Percentiles rank a stretch among this genome's conserved stretches.
Evolutionary conservation across 2,329 filamentous ascomycete species (phyloP).

Genomic region (Phaeosphaeriaceae sp.): DNA sequence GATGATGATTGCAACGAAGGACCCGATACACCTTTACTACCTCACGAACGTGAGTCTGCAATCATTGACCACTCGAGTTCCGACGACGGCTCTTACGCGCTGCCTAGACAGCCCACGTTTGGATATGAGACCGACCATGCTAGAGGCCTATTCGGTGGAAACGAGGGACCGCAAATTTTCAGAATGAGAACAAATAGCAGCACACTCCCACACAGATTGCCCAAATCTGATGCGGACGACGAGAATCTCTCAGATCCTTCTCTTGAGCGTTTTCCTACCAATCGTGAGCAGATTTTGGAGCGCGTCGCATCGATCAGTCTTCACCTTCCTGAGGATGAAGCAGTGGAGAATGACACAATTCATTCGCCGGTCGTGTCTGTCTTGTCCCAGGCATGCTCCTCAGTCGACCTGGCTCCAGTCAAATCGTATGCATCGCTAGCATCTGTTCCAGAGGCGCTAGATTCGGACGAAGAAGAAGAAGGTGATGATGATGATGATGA

Average conservation of each 20-base stretch:
- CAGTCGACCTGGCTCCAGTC: constrained; percentile 33
- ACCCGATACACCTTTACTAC: constrained; percentile 25
- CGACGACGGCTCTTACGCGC: constrained; percentile 14
- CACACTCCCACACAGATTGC: constrained; percentile 35
- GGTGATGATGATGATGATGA: constrained; percentile 21
- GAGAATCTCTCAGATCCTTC: constrained; percentile 33
- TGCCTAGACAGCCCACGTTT: constrained; percentile 13
- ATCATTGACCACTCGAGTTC: constrained; percentile 19
- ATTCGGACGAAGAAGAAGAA: constrained; percentile 28
- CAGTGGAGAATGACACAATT: constrained; percentile 12
- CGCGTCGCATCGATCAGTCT: constrained; percentile 35
- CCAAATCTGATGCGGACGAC: constrained; percentile 38
- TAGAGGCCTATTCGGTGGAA: constrained; percentile 14
- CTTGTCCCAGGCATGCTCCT: constrained; percentile 39
- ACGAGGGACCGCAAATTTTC: constrained; percentile 20
- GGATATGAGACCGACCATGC: constrained; percentile 15
- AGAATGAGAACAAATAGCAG: constrained; percentile 28
- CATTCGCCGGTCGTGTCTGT: constrained; percentile 33
- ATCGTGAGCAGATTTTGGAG: constrained; percentile 35
- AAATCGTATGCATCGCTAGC: constrained; percentile 37
- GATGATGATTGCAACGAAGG: constrained; percentile 5
- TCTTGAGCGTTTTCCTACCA: constrained; percentile 37
- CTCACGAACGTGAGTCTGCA: constrained; percentile 27
- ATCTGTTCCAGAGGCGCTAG: constrained; percentile 30
- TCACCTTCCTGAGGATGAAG: constrained; percentile 35